Evolutionary conservation across 768 basidiomycete species (phyloP).

Genomic region (Naganishia antarctica): DNA sequence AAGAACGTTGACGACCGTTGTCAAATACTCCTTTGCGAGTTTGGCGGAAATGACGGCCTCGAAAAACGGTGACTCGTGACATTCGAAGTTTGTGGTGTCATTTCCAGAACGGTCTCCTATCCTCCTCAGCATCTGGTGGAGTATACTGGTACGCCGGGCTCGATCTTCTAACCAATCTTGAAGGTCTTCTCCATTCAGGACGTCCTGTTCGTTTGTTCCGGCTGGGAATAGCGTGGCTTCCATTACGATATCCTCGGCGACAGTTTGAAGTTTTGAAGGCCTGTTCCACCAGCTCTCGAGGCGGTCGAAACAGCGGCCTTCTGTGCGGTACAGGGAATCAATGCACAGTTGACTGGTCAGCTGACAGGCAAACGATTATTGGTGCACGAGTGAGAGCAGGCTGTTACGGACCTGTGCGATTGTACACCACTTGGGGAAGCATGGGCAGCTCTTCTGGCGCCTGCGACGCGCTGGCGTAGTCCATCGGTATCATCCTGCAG

Average conservation of each 20-base stretch:
- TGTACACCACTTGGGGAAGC: not conserved
- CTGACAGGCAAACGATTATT: too few species aligned
- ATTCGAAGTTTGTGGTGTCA: not conserved
- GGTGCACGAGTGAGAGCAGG: too few species aligned
- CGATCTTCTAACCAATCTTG: not conserved
- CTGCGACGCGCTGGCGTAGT: not conserved
- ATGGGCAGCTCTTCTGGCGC: not conserved
- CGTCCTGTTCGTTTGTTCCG: not conserved
- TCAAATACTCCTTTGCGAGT: not conserved
- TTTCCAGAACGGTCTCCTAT: not conserved
- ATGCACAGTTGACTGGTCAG: too few species aligned
- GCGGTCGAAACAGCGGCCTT: not conserved
- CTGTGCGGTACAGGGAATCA: not conserved
- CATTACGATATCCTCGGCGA: not conserved
- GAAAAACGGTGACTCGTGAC: not conserved
- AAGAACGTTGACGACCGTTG: not conserved
- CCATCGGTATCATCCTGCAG: not conserved
- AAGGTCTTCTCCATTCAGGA: not conserved
- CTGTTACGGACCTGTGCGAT: not conserved
- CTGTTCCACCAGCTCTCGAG: slow-evolving; percentile 1
- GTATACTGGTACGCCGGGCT: not conserved
- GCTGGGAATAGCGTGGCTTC: not conserved
- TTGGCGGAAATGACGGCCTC: not conserved
- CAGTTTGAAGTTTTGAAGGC: not conserved
- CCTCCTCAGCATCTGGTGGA: not conserved